Evolutionary conservation across 2,329 filamentous ascomycete species (phyloP), one percentile per base, ranked within the genome.

Genomic region (Xylariaceae sp.): DNA sequence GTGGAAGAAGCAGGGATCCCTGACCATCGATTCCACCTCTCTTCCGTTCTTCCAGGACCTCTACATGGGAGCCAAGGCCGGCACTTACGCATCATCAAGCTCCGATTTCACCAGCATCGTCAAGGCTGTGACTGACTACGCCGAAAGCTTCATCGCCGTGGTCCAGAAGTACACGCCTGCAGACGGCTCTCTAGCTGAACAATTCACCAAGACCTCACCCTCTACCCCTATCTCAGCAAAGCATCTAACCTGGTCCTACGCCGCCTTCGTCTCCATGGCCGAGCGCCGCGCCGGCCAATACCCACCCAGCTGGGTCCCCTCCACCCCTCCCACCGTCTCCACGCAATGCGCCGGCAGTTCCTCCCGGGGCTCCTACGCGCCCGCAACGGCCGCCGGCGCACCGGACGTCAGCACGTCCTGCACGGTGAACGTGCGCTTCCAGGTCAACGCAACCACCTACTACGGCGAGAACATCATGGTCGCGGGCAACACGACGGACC

Each of bases 221-320:
- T 72, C 64, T 47, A 65, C 68, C 0, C 78, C 77, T 0, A 67
- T 76, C 1, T 80, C 78, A 4, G 80, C 80, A 1, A 67, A 65
- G 13, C 77, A 81, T 64, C 75, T 90, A 34, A 90, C 88, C 2
- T 90, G 88, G 88, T 89, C 86, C 0, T 90, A 89, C 64, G 86
- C 87, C 1, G 80, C 87, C 0, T 81, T 83, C 65, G 67, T 82
- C 49, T 79, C 77, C 2, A 76, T 77, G 66, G 68, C 71, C 18
- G 71, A 74, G 54, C 76, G 77, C 47, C 76, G 76, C 15, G 68
- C 68, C 0, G 70, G 71, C 11, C 66, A 72, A 39, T 70, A 74
- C 54, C 67, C 70, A 0, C 68, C 71, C 1, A 68, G 65, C 61
- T 73, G 70, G 66, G 62, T 68, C 15, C 23, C 66, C 64, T 13